Evolutionary conservation across 768 basidiomycete genomes (phyloP).

Genomic region (Termitomyces sp.): DNA sequence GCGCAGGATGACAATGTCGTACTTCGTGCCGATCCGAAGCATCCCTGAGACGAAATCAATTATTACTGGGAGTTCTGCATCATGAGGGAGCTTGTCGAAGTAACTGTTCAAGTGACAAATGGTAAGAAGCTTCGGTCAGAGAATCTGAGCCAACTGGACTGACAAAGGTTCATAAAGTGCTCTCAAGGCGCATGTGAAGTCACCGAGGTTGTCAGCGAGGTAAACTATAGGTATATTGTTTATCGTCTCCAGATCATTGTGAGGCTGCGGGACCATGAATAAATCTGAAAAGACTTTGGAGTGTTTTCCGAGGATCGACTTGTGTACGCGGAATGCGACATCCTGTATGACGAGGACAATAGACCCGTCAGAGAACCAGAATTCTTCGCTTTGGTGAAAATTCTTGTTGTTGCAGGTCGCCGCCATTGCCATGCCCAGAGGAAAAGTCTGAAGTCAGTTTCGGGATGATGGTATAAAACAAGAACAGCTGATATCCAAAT

Average conservation of each 20-base stretch:
- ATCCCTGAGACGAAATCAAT: constrained; percentile 39
- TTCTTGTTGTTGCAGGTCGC: neutral
- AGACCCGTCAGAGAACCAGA: constrained; percentile 38
- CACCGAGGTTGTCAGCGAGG: constrained; percentile 26
- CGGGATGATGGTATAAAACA: neutral
- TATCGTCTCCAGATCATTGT: constrained; percentile 20
- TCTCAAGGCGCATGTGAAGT: constrained; percentile 30
- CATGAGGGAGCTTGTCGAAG: constrained; percentile 32
- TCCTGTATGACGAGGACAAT: constrained; percentile 30
- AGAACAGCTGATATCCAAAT: neutral
- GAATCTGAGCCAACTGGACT: neutral
- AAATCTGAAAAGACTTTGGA: constrained; percentile 33
- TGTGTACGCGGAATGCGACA: constrained; percentile 32
- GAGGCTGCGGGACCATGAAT: constrained; percentile 26
- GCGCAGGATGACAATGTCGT: constrained; percentile 33
- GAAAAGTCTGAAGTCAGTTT: neutral
- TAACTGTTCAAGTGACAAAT: constrained; percentile 19
- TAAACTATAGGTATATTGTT: constrained; percentile 32
- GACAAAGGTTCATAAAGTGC: constrained; percentile 29
- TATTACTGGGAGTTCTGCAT: constrained; percentile 28
- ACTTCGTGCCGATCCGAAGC: constrained; percentile 40
- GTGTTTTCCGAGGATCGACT: constrained; percentile 33
- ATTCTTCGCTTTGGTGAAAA: constrained; percentile 16
- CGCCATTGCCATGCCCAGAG: neutral
- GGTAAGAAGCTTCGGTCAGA: neutral